Evolutionary conservation across 257 asterid genomes (phyloP).

Genomic region (Misopates orontium): DNA sequence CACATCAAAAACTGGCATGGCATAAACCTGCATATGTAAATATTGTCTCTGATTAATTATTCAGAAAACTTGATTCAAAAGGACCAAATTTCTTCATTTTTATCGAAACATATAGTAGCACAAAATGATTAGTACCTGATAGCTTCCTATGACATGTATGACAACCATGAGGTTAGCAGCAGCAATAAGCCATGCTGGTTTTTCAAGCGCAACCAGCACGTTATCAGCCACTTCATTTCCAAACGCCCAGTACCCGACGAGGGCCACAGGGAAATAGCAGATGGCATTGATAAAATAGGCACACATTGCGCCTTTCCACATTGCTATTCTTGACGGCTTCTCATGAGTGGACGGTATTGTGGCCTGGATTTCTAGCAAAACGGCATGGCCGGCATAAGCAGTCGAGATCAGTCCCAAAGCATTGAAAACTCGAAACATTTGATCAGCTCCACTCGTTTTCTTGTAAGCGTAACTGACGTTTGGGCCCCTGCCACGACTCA

Average conservation of each 20-base stretch:
- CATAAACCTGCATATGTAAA: conserved; percentile 55
- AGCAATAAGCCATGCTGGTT: conserved; percentile 90
- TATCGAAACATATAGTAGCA: neutral
- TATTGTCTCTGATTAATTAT: no score
- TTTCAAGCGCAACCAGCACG: conserved; percentile 64
- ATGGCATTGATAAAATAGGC: conserved; percentile 72
- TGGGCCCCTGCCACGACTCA: conserved; percentile 57
- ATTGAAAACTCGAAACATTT: conserved; percentile 68
- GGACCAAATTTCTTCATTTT: neutral
- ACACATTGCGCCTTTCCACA: conserved; percentile 94
- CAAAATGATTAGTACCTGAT: conserved; percentile 50
- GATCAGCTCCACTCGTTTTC: conserved; percentile 49
- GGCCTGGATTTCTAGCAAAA: conserved; percentile 82
- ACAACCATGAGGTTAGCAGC: conserved; percentile 88
- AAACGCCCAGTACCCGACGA: conserved; percentile 82
- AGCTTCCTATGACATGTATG: conserved; percentile 85
- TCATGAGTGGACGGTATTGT: conserved; percentile 89
- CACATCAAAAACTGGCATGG: conserved; percentile 85
- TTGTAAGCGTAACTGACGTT: conserved; percentile 70
- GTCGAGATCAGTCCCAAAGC: conserved; percentile 81
- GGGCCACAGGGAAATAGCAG: conserved; percentile 83
- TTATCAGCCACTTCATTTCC: conserved; percentile 81
- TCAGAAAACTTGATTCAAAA: neutral
- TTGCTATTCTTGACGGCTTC: conserved; percentile 72
- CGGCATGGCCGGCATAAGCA: conserved; percentile 91